Evolutionary conservation across 2,329 filamentous ascomycete genomes (phyloP).

Genomic region (Cercospora nicotianae): DNA sequence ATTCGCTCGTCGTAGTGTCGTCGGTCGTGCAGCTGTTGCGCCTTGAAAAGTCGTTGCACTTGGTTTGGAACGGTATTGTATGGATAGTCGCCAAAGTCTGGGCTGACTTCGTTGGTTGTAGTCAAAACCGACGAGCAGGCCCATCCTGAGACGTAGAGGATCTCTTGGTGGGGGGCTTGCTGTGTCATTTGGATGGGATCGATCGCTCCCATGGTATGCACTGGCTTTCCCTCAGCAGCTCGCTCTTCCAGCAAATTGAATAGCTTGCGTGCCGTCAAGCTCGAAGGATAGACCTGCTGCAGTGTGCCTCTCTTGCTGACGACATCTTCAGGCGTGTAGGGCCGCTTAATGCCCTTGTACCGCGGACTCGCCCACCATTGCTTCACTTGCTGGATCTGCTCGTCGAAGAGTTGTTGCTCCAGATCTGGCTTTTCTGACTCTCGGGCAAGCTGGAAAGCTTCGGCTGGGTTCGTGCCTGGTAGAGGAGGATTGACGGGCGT

Average conservation of each 20-base stretch:
- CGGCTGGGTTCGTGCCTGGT: conserved; percentile 62
- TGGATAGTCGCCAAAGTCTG: conserved; percentile 97
- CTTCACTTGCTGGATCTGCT: conserved; percentile 80
- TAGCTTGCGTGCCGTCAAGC: conserved; percentile 89
- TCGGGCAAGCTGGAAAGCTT: conserved; percentile 82
- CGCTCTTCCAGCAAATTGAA: conserved; percentile 84
- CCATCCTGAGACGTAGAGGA: conserved; percentile 96
- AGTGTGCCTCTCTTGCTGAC: conserved; percentile 90
- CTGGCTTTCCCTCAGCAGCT: conserved; percentile 75
- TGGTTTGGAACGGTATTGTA: conserved; percentile 99
- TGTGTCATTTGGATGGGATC: conserved; percentile 99
- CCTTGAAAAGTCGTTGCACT: conserved; percentile 92
- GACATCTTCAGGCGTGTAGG: conserved; percentile 86
- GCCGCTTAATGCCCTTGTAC: conserved; percentile 84
- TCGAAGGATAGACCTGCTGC: conserved; percentile 85
- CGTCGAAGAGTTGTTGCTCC: conserved; percentile 82
- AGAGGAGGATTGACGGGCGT: conserved; percentile 61
- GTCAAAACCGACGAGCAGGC: conserved; percentile 93
- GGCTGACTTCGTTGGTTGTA: conserved; percentile 92
- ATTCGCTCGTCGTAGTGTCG: conserved; percentile 88
- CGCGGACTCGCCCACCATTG: conserved; percentile 87
- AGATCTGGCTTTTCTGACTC: conserved; percentile 72
- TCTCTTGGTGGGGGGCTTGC: conserved; percentile 92
- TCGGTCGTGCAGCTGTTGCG: conserved; percentile 93
- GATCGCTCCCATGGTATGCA: conserved; percentile 97